Percentiles rank a stretch among this genome's conserved stretches.
These are phyloP conservation scores for Colletotrichum musicola DNA, from an alignment of 2,329 filamentous ascomycete species.

Conservation along the genomic window DNA sequence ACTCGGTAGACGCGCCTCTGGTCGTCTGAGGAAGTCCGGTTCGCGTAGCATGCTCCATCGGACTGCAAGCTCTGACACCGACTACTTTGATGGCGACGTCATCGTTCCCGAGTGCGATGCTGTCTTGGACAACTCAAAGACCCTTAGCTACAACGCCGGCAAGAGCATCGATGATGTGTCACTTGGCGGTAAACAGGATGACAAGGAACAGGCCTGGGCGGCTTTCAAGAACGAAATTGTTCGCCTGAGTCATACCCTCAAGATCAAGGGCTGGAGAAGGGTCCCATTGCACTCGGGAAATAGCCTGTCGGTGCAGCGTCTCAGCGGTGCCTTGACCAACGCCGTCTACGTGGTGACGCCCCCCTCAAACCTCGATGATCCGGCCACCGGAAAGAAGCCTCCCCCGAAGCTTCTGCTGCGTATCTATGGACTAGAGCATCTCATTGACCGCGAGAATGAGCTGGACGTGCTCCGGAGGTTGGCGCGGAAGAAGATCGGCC, in stretches of 20 bases:
- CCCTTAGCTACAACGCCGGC: constrained; percentile 77
- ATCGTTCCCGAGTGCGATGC: constrained; percentile 89
- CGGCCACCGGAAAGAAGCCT: constrained; percentile 56
- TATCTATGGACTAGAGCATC: constrained; percentile 94
- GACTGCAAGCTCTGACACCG: constrained; percentile 82
- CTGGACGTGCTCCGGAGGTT: constrained; percentile 87
- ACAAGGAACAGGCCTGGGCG: constrained; percentile 83
- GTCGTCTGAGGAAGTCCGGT: constrained; percentile 52
- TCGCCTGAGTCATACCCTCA: constrained; percentile 87
- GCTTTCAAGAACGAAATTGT: constrained; percentile 93
- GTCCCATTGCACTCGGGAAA: constrained; percentile 80
- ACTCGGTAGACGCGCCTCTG: constrained; percentile 57
- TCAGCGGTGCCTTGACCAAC: constrained; percentile 95
- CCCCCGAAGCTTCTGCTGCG: constrained; percentile 84
- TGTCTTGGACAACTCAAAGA: constrained; percentile 89
- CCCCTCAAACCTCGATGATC: constrained; percentile 68
- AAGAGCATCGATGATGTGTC: constrained; percentile 56
- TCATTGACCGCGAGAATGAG: constrained; percentile 94
- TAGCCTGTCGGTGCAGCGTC: constrained; percentile 76
- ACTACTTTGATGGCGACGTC: constrained; percentile 83
- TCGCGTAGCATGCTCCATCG: constrained; percentile 57
- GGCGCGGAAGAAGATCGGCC: constrained; percentile 92
- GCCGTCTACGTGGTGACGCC: constrained; percentile 95
- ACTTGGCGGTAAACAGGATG: constrained; percentile 59
- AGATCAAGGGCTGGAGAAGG: constrained; percentile 90